Evolutionary conservation across 345 rosid genomes (phyloP), one percentile per base, ranked within the genome.

Genomic region (Eucalyptus victrix): DNA sequence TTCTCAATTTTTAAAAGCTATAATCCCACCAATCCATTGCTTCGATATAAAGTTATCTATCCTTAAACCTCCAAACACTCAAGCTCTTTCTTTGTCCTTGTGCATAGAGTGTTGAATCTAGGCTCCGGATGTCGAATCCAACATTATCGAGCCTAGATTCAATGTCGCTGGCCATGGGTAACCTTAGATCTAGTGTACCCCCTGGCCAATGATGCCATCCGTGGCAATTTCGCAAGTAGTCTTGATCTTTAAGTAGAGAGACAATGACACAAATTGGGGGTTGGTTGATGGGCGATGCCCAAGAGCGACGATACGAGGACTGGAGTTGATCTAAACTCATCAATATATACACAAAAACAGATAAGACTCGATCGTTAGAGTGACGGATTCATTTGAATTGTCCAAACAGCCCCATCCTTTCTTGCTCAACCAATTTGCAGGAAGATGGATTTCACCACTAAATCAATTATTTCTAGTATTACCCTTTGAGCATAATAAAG

Each of bases 1-100:
- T 53, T 53, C 58, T 53, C 2, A 53, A 53, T 19, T 53, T 53
- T 53, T 19, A 21, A 53, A 53, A 53, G 26, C 26, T 8, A 2
- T 2, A 8, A 21, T 53, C 58, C 58, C 58, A 7, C 58, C 11
- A 8, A 53, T 53, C 58, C 58, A 53, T 53, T 19, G 11, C 58
- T 21, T 53, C 11, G 0, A 53, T 19, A 19, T 0, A 0, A 53
- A 53, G 58, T 53, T 51, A 3, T 53, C 11, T 8, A 47, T 11
- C 49, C 4, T 47, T 3, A 47, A 47, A 47, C 13, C 83, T 3
- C 47, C 45, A 76, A 76, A 42, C 28, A 5, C 6, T 40, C 47
- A 1, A 11, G 16, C 62, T 34, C 42, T 19, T 3, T 8, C 83
- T 44, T 21, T 23, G 15, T 10, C 14, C 26, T 19, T 37, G 28